Percentiles rank a stretch among this genome's conserved stretches.
Conservation (phyloP, 2,329 filamentous ascomycete species). For the Coniochaeta sp. region DNA sequence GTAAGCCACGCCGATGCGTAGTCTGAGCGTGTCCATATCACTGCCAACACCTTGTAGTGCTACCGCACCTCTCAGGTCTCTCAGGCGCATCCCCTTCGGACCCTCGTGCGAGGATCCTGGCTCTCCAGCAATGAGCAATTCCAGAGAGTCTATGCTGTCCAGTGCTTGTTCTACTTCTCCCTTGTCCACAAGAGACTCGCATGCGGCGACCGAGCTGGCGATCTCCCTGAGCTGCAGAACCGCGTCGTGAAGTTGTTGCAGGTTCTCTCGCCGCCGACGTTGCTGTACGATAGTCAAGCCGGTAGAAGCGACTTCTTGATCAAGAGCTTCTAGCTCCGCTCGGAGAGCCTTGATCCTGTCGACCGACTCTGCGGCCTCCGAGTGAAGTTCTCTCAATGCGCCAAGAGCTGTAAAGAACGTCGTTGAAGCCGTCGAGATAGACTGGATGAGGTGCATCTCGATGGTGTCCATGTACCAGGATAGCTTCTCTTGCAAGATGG, state of each 20-base stretch:
- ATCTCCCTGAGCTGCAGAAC: conserved; percentile 77
- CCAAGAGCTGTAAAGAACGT: conserved; percentile 95
- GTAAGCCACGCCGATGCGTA: conserved; percentile 79
- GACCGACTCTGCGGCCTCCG: conserved; percentile 87
- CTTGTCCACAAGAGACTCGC: conserved; percentile 73
- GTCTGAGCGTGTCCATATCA: conserved; percentile 68
- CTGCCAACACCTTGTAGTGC: conserved; percentile 74
- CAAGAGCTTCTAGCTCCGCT: conserved; percentile 71
- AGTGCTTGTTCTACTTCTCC: conserved; percentile 80
- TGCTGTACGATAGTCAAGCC: conserved; percentile 83
- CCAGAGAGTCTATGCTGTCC: conserved; percentile 67
- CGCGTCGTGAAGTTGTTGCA: conserved; percentile 73
- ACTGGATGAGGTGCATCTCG: conserved; percentile 92
- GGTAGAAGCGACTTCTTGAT: conserved; percentile 78
- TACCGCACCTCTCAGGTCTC: conserved; percentile 68
- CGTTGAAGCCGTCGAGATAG: conserved; percentile 89
- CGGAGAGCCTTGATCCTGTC: conserved; percentile 75
- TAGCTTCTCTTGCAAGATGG: conserved; percentile 93
- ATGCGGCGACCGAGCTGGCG: conserved; percentile 65
- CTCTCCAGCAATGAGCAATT: conserved; percentile 73
- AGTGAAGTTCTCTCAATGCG: conserved; percentile 82
- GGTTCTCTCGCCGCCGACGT: conserved; percentile 73
- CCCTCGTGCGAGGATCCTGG: conserved; percentile 27
- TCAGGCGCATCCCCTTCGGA: conserved; percentile 32
- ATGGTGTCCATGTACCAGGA: conserved; percentile 99